A percentile compares a stretch with the other conserved stretches of the same genome.
These are phyloP conservation scores for Lentinula sp. DNA, from an alignment of 768 basidiomycete genomes.

Conservation along the genomic window DNA sequence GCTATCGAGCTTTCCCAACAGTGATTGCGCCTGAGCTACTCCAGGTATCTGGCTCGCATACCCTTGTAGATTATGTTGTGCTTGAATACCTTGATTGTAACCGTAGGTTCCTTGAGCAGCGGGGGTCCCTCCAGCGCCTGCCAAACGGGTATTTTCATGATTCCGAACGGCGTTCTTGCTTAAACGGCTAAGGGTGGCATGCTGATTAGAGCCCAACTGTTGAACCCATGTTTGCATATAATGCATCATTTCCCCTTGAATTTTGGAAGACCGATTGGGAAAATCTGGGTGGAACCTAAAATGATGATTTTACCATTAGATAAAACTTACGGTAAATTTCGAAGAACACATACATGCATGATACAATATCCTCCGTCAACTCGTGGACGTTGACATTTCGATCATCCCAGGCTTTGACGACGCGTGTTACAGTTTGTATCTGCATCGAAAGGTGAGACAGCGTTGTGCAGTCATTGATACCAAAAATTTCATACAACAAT, in stretches of 20 bases:
- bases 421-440: slow-evolving; percentile 60
- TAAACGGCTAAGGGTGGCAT: slow-evolving; percentile 49
- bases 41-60: slow-evolving; percentile 41
- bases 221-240: slow-evolving; percentile 60
- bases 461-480: not conserved
- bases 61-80: slow-evolving; percentile 42
- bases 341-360: slow-evolving; percentile 49
- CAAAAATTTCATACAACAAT: slow-evolving; percentile 48
- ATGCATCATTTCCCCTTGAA: slow-evolving; percentile 75
- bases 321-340: too few relatives aligned
- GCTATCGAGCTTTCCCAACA: slow-evolving; percentile 24
- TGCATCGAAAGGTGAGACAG: slow-evolving; percentile 14
- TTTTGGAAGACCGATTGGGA: slow-evolving; percentile 52
- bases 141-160: slow-evolving; percentile 63
- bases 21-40: slow-evolving; percentile 33
- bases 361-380: slow-evolving; percentile 56
- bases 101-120: slow-evolving; percentile 44
- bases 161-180: slow-evolving; percentile 61
- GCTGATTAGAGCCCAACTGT: slow-evolving; percentile 39
- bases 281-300: slow-evolving; percentile 82
- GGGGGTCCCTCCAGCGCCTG: slow-evolving; percentile 44
- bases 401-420: slow-evolving; percentile 83
- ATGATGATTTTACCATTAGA: not conserved
- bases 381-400: slow-evolving; percentile 48
- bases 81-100: slow-evolving; percentile 37